phyloP scores from a whole-genome alignment of 352 stramenopile species.

The Phytophthora idaei region DNA sequence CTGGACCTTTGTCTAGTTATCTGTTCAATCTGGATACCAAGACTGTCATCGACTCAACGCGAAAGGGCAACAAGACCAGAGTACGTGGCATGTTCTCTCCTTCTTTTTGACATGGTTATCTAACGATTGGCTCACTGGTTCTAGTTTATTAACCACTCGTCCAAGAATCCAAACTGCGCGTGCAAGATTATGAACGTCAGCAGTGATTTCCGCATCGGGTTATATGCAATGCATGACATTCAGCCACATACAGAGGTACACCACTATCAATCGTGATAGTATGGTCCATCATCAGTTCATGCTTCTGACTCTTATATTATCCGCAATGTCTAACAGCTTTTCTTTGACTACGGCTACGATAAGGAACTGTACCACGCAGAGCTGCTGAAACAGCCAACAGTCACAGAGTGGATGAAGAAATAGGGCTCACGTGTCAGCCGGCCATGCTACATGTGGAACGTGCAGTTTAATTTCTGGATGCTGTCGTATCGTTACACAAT shows the following conservation, averaged over 20 bases:
- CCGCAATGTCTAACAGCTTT: conserved; percentile 54
- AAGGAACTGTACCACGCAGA: conserved; percentile 69
- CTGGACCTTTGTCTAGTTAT: conserved; percentile 59
- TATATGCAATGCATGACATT: conserved; percentile 93
- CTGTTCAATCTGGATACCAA: conserved; percentile 95
- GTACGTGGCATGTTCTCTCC: conserved; percentile 35
- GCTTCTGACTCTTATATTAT: not conserved
- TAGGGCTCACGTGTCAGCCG: not conserved
- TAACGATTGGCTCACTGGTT: conserved; percentile 5
- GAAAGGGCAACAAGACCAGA: conserved; percentile 95
- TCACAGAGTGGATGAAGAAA: conserved; percentile 74
- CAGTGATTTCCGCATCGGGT: conserved; percentile 92
- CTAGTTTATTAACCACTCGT: conserved; percentile 92
- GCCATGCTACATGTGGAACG: not conserved
- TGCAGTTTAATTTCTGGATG: conserved; percentile 4
- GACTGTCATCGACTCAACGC: conserved; percentile 92
- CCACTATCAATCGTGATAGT: not conserved
- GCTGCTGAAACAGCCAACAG: conserved; percentile 63
- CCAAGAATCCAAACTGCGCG: conserved; percentile 83
- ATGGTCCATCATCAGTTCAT: not conserved
- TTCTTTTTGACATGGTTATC: not conserved
- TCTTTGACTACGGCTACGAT: conserved; percentile 87
- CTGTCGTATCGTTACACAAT: not conserved
- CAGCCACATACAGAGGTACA: conserved; percentile 81
- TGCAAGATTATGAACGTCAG: conserved; percentile 92